phyloP scores from a whole-genome alignment of 2,329 filamentous ascomycete genomes.

The Fusarium mangiferae region DNA sequence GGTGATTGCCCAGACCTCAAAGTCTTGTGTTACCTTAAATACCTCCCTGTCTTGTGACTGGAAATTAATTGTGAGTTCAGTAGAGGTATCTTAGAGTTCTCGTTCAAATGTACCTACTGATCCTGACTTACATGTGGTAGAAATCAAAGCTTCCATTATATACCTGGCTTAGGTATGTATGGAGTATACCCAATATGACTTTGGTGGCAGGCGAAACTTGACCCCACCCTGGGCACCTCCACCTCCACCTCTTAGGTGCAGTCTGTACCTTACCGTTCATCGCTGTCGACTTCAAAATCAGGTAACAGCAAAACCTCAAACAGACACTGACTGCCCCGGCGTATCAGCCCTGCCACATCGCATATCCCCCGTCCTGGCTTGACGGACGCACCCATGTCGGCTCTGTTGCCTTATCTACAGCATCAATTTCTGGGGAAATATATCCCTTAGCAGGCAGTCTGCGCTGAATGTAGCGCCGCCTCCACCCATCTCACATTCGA shows the following conservation, averaged over 20 bases:
- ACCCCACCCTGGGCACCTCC: slow-evolving; percentile 19
- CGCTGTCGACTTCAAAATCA: slow-evolving; percentile 35
- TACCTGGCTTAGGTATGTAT: not conserved
- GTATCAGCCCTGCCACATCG: slow-evolving; percentile 32
- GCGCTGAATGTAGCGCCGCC: slow-evolving; percentile 60
- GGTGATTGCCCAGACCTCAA: not conserved
- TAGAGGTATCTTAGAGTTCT: not conserved
- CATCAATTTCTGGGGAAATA: slow-evolving; percentile 50
- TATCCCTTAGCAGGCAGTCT: slow-evolving; percentile 56
- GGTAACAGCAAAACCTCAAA: slow-evolving; percentile 32
- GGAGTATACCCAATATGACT: not conserved
- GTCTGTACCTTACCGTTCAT: slow-evolving; percentile 9
- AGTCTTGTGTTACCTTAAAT: not conserved
- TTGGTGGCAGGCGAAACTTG: not conserved
- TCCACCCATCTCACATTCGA: slow-evolving; percentile 30
- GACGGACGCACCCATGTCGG: slow-evolving; percentile 54
- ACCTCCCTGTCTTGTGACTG: not conserved
- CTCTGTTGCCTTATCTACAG: slow-evolving; percentile 49
- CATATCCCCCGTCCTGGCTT: slow-evolving; percentile 40
- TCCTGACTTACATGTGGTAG: not conserved
- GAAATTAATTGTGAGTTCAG: no score
- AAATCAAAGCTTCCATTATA: not conserved
- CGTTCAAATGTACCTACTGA: not conserved
- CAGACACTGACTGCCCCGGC: slow-evolving; percentile 11
- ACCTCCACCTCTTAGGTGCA: slow-evolving; percentile 5